phyloP scores from a whole-genome alignment of 2,329 filamentous ascomycete species.

The Fusarium sp. region DNA sequence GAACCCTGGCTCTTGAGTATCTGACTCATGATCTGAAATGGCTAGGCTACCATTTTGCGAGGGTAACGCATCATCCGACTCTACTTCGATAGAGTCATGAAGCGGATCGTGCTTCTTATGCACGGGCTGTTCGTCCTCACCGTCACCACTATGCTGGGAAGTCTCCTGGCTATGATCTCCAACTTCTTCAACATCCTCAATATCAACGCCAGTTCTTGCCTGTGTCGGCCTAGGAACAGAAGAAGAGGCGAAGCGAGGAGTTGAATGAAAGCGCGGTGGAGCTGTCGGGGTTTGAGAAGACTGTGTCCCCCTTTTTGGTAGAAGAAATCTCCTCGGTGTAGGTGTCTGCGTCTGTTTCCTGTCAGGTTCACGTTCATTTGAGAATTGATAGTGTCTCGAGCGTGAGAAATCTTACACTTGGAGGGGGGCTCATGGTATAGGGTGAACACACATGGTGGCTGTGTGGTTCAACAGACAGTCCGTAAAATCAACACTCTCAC shows the following conservation, averaged over 20 bases:
- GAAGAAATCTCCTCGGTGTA: constrained; percentile 56
- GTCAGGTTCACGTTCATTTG: constrained; percentile 3
- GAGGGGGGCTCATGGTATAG: constrained; percentile 48
- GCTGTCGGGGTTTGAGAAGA: constrained; percentile 51
- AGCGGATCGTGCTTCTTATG: constrained; percentile 28
- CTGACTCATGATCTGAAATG: constrained; percentile 16
- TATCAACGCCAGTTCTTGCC: constrained; percentile 41
- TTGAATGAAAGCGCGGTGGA: constrained; percentile 54
- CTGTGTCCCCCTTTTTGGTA: constrained; percentile 53
- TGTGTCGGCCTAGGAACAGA: constrained; percentile 51
- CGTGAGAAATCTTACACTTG: constrained; percentile 40
- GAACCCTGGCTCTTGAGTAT: constrained; percentile 1
- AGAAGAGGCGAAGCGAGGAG: constrained; percentile 56
- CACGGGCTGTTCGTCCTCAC: not conserved
- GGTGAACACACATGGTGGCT: constrained; percentile 36
- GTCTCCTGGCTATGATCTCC: constrained; percentile 35
- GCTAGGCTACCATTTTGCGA: constrained; percentile 27
- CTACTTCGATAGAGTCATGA: constrained; percentile 50
- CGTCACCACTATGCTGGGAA: constrained; percentile 10
- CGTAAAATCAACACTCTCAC: constrained; percentile 7
- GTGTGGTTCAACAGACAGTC: constrained; percentile 6
- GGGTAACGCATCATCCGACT: constrained; percentile 42
- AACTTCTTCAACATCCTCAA: constrained; percentile 54
- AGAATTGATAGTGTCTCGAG: not conserved
- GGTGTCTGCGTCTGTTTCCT: constrained; percentile 58